Evolutionary conservation across 306 rosid genomes (phyloP).

Genomic region (Echinosophora koreensis): DNA sequence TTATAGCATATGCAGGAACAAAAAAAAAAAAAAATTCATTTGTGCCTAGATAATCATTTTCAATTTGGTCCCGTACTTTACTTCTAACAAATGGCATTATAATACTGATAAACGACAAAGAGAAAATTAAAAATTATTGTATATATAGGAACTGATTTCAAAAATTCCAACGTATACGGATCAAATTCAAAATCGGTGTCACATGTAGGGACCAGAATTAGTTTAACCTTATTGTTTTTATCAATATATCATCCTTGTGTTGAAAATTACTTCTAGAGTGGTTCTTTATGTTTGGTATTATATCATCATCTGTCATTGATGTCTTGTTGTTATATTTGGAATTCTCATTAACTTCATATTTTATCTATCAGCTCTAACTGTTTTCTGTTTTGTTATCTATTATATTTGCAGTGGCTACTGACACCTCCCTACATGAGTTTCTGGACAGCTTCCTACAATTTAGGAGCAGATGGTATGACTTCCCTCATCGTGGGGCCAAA

Average conservation of each 20-base stretch:
- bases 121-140: too few species aligned
- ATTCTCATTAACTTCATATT: neutral
- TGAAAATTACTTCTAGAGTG: neutral
- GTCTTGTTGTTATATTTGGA: neutral
- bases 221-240: too few species aligned
- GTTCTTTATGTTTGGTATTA: neutral
- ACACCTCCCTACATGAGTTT: conserved; percentile 84
- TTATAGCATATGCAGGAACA: too few species aligned
- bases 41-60: too few species aligned
- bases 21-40: too few species aligned
- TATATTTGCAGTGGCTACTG: conserved; percentile 76
- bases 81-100: too few species aligned
- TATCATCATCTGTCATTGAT: neutral
- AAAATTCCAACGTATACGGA: too few species aligned
- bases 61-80: too few species aligned
- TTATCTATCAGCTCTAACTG: neutral
- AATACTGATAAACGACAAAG: too few species aligned
- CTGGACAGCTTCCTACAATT: conserved; percentile 88
- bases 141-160: too few species aligned
- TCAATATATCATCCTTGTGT: neutral
- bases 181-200: too few species aligned
- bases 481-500: conserved; percentile 80
- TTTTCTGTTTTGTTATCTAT: neutral
- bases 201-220: too few species aligned
- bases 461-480: conserved; percentile 97